These are phyloP conservation scores for Scedosporium minutisporum DNA, from an alignment of 2,329 filamentous ascomycete species.

Conservation along the genomic window DNA sequence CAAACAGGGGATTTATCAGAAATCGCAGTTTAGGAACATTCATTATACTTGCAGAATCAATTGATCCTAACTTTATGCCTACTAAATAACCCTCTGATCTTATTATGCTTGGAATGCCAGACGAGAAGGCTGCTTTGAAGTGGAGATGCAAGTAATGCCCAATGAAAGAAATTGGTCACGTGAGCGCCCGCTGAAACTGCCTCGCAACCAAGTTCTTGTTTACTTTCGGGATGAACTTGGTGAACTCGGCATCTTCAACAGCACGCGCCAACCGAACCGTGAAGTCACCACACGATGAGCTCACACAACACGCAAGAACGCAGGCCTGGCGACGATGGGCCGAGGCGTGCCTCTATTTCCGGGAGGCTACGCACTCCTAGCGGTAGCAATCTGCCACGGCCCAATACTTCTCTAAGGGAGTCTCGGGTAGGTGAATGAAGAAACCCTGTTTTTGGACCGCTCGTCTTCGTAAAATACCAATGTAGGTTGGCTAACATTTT, in stretches of 20 bases:
- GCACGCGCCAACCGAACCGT: not conserved
- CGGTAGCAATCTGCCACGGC: constrained; percentile 19
- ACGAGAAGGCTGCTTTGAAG: too few species aligned
- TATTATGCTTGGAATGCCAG: too few species aligned
- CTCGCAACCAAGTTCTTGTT: not conserved
- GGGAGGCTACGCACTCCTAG: constrained; percentile 23
- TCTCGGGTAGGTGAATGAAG: constrained; percentile 26
- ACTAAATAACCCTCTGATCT: too few species aligned
- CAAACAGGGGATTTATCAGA: too few species aligned
- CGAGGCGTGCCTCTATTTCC: constrained; percentile 19
- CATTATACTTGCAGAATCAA: too few species aligned
- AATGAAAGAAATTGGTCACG: not conserved
- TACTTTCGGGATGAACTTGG: not conserved
- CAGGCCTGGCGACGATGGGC: constrained; percentile 16
- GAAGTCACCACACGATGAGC: constrained; percentile 20
- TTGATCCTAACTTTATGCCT: too few species aligned
- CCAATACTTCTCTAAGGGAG: constrained; percentile 24
- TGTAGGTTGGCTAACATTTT: not conserved
- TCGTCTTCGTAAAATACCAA: not conserved
- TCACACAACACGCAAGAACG: constrained; percentile 20
- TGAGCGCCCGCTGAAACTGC: not conserved
- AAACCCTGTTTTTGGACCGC: not conserved
- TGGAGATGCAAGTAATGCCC: too few species aligned
- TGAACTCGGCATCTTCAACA: not conserved
- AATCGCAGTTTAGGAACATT: too few species aligned